Evolutionary conservation across 2,329 filamentous ascomycete genomes (phyloP).

Genomic region (Dothiorella sarmentorum): DNA sequence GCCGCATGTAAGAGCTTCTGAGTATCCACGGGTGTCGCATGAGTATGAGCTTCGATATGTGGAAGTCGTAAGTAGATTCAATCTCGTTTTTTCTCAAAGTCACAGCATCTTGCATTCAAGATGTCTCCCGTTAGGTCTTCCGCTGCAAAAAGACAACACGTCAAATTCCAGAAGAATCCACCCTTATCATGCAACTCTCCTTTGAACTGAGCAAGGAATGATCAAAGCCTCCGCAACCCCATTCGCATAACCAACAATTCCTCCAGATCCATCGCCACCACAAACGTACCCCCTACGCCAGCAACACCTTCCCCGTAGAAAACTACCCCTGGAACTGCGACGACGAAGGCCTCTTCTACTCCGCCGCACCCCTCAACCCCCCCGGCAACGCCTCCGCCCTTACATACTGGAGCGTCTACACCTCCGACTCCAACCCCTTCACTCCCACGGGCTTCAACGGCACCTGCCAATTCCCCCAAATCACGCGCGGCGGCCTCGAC

Average conservation of each 20-base stretch:
- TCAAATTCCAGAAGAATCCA: no score
- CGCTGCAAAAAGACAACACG: no score
- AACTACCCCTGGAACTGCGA: slow-evolving; percentile 69
- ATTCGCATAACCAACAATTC: background rate
- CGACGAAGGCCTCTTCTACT: slow-evolving; percentile 67
- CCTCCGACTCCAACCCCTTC: slow-evolving; percentile 64
- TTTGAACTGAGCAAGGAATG: background rate
- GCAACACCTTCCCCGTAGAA: slow-evolving; percentile 73
- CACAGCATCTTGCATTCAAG: background rate
- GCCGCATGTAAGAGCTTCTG: slow-evolving; percentile 69
- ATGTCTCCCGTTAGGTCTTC: no score
- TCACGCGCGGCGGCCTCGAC: slow-evolving; percentile 66
- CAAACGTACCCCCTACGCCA: slow-evolving; percentile 76
- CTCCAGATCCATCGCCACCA: slow-evolving; percentile 75
- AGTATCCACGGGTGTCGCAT: slow-evolving; percentile 56
- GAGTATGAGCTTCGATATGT: slow-evolving; percentile 71
- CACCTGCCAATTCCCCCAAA: slow-evolving; percentile 77
- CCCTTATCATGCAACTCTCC: no score
- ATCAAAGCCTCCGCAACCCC: no score
- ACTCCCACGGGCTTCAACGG: slow-evolving; percentile 64
- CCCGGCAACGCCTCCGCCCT: slow-evolving; percentile 48
- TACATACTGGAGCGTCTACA: slow-evolving; percentile 65
- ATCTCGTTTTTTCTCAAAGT: background rate
- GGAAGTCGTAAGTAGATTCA: slow-evolving; percentile 56
- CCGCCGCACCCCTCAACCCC: slow-evolving; percentile 55